Evolutionary conservation across 768 basidiomycete genomes (phyloP), one percentile per base, ranked within the genome.

Genomic region (Serendipita sp.): DNA sequence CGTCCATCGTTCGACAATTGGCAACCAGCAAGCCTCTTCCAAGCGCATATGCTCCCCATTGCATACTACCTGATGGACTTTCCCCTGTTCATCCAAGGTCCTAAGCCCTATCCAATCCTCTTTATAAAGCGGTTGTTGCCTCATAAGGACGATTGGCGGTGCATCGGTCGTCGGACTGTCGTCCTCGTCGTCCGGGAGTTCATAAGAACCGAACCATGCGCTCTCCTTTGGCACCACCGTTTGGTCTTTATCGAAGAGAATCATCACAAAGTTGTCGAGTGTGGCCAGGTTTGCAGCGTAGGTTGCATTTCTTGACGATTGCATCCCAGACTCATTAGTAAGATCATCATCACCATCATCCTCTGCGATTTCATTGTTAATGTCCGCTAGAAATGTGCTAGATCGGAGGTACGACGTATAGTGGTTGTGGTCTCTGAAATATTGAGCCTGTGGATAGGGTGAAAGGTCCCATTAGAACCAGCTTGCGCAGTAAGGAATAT

Each of bases 161-260:
- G 71, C 70, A 44, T 63, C 45, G 3, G 42, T 61, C 38, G 38
- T 38, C 38, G n/a, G n/a, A n/a, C n/a, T n/a, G n/a, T 20, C 42
- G 26, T 62, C 64, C 3, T 73, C 73, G 17, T 78, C 75, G 20
- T 75, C 72, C 5, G 70, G 63, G 1, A 73, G 74, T 1, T 76
- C 76, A 67, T 86, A 85, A 2, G 86, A 84, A 4, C 87, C 89
- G 72, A 93, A 92, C 90, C 89, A 91, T 11, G 86, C 75, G 67
- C 81, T 88, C 72, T 91, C 89, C 71, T 88, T 89, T 0, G 90
- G 90, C 20, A 90, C 77, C 24, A 88, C 85, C 2, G 87, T 90
- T 70, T 78, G 76, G 70, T 92, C 90, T 63, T 82, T 71, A 0
- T 79, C 75, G 71, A 92, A 92, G 44, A 87, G 70, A 26, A 89